Evolutionary conservation across 139 green algal species (phyloP), one percentile per base, ranked within the genome.

Genomic region (Auxenochlorella pyrenoidosa): DNA sequence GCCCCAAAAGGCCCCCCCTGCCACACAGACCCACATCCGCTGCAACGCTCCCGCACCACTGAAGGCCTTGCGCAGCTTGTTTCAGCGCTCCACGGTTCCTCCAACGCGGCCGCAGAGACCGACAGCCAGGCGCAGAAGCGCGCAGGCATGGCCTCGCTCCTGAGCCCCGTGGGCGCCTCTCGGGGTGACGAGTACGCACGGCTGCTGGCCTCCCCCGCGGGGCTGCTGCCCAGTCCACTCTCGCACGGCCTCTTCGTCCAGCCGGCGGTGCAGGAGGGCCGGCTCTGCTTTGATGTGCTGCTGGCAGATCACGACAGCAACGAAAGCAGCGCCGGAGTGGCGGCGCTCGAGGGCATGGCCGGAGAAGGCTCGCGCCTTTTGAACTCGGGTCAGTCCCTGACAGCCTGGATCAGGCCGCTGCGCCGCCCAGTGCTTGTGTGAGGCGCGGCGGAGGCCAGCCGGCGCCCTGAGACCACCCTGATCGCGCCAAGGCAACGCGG

Each of bases 221-320:
- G 18, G 24, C 19, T 79, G 40, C 77, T 86, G 40, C 59, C 66
- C 43, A 44, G 82, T n/a, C 32, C 82, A 32, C 38, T 75, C n/a
- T 26, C 65, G 41, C 44, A 38, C n/a, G 40, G 43, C 82, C 28
- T 66, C 43, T 86, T 79, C n/a, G 43, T 44, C 18, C 51, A 68
- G 65, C n/a, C 43, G 41, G 83, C 83, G 71, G 71, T 87, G 40
- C 47, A 87, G 36, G 83, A 87, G 24, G 70, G 83, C 51, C 70
- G 71, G 3, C 83, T 87, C 19, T 82, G 44, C 6, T 87, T 87
- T 40, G 83, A 87, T 47, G 51, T 78, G 38, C 80, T 85, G 47
- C n/a, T 83, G 51, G 47, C 22, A 4, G 77, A 83, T 34, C n/a
- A 43, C 19, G 77, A 83, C 47, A 43, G 51, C 77, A 34, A 34